Conservation (phyloP, 768 basidiomycete genomes). For the Daedaleopsis sinensis region DNA sequence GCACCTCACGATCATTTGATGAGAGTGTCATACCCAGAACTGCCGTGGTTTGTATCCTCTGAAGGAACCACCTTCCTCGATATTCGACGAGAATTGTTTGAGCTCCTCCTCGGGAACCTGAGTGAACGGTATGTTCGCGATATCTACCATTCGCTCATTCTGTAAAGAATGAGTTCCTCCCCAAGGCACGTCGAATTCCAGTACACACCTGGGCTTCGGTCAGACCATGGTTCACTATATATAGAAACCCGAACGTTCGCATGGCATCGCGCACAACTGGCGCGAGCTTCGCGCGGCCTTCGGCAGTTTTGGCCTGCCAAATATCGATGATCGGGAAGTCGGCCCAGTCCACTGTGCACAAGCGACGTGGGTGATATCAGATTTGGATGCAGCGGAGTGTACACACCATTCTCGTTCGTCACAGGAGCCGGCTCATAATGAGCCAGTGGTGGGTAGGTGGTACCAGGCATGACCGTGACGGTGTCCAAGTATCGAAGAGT, state of each 20-base stretch:
- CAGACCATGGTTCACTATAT: constrained; percentile 35
- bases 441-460: constrained; percentile 7
- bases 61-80: constrained; percentile 48
- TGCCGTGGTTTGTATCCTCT: constrained; percentile 58
- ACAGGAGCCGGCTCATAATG: constrained; percentile 15
- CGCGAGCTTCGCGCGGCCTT: constrained; percentile 31
- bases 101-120: constrained; percentile 38
- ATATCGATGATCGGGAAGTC: constrained; percentile 36
- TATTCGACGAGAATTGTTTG: constrained; percentile 29
- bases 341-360: constrained; percentile 34
- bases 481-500: not conserved
- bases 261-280: constrained; percentile 32
- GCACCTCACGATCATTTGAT: not conserved
- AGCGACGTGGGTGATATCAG: not conserved
- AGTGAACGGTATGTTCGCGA: constrained; percentile 37
- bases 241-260: constrained; percentile 34
- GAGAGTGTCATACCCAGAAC: constrained; percentile 47
- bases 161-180: not conserved
- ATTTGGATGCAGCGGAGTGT: not conserved
- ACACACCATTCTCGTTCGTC: constrained; percentile 41
- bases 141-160: constrained; percentile 40
- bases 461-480: constrained; percentile 11
- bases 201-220: constrained; percentile 30
- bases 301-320: constrained; percentile 25
- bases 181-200: not conserved